phyloP scores from a whole-genome alignment of 306 rosid species.

The Begonia peltatifolia region DNA sequence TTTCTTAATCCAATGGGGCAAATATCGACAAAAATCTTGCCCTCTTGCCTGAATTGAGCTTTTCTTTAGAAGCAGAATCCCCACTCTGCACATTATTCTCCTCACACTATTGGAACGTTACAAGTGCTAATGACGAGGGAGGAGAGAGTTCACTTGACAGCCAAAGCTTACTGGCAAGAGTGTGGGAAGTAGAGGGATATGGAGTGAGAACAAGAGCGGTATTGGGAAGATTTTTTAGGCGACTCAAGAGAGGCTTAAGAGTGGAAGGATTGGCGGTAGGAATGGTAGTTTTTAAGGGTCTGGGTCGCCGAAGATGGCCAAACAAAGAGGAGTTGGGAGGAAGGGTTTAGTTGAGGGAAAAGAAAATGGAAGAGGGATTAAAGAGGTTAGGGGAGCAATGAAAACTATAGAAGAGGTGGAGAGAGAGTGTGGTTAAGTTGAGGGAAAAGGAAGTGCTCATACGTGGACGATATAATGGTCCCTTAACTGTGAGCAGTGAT shows the following conservation, averaged over 20 bases:
- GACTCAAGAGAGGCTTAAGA: conserved; percentile 32
- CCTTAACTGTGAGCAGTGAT: no score
- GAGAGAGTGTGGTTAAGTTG: background rate
- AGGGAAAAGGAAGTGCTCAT: no score
- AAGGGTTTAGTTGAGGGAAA: conserved; percentile 30
- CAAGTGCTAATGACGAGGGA: conserved; percentile 10
- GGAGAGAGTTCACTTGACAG: conserved; percentile 74
- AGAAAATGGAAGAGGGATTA: conserved; percentile 15
- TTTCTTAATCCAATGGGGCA: background rate
- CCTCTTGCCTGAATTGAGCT: background rate
- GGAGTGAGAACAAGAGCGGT: conserved; percentile 7
- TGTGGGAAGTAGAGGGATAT: conserved; percentile 8
- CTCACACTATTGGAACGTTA: background rate
- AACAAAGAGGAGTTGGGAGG: conserved; percentile 12
- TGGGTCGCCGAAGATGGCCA: conserved; percentile 49
- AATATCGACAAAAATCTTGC: background rate
- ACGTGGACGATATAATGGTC: no score
- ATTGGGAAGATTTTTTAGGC: conserved; percentile 29
- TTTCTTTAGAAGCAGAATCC: background rate
- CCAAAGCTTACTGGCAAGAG: conserved; percentile 63
- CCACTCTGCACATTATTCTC: background rate
- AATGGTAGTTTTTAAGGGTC: conserved; percentile 25
- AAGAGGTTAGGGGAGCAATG: background rate
- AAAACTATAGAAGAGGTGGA: conserved; percentile 11
- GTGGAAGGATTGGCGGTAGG: conserved; percentile 14